phyloP scores from a whole-genome alignment of 768 basidiomycete species.

The Tricholoma hemisulphureum region DNA sequence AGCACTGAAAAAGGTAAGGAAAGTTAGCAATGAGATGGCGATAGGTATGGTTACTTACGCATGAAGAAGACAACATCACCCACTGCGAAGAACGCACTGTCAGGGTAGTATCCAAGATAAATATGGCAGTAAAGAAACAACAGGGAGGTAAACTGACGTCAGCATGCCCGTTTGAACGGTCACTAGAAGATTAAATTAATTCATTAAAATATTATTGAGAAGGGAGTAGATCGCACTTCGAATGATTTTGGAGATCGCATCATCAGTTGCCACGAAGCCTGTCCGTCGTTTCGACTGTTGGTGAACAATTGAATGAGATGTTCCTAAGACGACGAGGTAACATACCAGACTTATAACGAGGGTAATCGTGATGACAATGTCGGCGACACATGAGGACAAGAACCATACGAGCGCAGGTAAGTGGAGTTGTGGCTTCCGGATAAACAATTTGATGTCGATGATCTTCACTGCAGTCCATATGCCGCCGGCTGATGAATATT shows the following conservation, averaged over 20 bases:
- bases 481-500: conserved; percentile 28
- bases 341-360: conserved; percentile 45
- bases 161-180: conserved; percentile 46
- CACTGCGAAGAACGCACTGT: conserved; percentile 42
- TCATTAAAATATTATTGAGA: not conserved
- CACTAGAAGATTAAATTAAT: conserved; percentile 16
- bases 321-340: not conserved
- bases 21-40: not conserved
- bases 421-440: conserved; percentile 29
- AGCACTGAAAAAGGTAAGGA: conserved; percentile 26
- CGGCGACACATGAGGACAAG: conserved; percentile 40
- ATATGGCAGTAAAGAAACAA: not conserved
- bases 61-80: conserved; percentile 47
- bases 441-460: conserved; percentile 23
- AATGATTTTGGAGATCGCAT: conserved; percentile 33
- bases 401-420: conserved; percentile 43
- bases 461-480: conserved; percentile 31
- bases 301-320: not conserved
- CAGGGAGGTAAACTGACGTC: conserved; percentile 23
- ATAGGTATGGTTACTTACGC: conserved; percentile 29
- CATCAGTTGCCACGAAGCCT: conserved; percentile 35
- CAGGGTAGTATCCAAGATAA: not conserved
- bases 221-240: conserved; percentile 20
- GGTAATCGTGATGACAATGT: conserved; percentile 44
- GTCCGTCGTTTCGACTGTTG: conserved; percentile 36